Percentiles rank a stretch among this genome's conserved stretches.
Conservation (phyloP, 2,329 filamentous ascomycete genomes). For the Verticillium klebahnii region DNA sequence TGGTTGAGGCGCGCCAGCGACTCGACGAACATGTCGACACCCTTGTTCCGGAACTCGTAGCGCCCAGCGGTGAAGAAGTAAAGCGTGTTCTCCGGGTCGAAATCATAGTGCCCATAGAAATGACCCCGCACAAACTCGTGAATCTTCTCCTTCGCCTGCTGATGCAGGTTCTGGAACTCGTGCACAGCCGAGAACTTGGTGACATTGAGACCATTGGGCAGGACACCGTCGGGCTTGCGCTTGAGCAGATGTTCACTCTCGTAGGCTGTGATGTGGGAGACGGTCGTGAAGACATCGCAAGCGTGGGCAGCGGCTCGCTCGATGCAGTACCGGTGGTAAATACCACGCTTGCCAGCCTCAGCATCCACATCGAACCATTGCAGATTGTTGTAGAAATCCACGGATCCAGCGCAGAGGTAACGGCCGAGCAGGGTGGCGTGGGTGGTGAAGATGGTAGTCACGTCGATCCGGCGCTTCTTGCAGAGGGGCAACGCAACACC, state of each 20-base stretch:
- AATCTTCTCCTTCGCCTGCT: slow-evolving; percentile 95
- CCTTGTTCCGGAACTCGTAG: slow-evolving; percentile 98
- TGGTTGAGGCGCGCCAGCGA: slow-evolving; percentile 92
- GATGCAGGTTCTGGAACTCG: slow-evolving; percentile 97
- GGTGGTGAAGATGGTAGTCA: slow-evolving; percentile 98
- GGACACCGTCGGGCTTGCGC: slow-evolving; percentile 92
- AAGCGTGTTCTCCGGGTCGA: slow-evolving; percentile 91
- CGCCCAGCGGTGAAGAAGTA: slow-evolving; percentile 97
- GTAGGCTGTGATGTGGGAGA: slow-evolving; percentile 97
- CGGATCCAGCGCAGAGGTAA: slow-evolving; percentile 94
- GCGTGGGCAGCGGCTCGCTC: slow-evolving; percentile 89
- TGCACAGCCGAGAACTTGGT: slow-evolving; percentile 98
- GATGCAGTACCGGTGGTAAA: slow-evolving; percentile 98
- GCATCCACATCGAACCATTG: slow-evolving; percentile 95
- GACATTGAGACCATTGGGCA: slow-evolving; percentile 96
- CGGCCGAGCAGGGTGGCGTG: slow-evolving; percentile 93
- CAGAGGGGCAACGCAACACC: slow-evolving; percentile 88
- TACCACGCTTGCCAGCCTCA: slow-evolving; percentile 94
- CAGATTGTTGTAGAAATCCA: slow-evolving; percentile 99
- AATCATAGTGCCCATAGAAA: slow-evolving; percentile 98
- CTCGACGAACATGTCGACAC: slow-evolving; percentile 99
- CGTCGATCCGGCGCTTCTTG: slow-evolving; percentile 91
- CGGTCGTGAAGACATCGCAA: slow-evolving; percentile 95
- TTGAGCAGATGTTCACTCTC: slow-evolving; percentile 97
- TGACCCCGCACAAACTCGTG: slow-evolving; percentile 97